A percentile compares a stretch with the other conserved stretches of the same genome.
Conservation (phyloP, 345 rosid genomes). For the Corchorus olitorius region DNA sequence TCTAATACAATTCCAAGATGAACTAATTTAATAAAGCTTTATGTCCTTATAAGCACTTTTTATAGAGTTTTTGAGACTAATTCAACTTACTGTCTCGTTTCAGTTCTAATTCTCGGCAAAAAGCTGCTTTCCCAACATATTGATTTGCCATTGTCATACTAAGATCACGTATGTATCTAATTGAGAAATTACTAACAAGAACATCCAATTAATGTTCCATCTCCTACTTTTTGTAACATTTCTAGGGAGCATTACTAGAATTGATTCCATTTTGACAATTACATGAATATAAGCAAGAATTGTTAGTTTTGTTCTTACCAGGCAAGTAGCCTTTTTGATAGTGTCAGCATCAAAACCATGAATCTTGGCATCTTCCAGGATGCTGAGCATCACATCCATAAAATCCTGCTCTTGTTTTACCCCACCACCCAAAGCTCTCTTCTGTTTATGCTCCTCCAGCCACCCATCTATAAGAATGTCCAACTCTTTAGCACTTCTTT, state of each 20-base stretch:
- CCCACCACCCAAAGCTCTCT: constrained; percentile 10
- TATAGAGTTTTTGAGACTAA: no score
- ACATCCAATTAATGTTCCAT: no score
- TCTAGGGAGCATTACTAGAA: not conserved
- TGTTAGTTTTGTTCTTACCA: constrained; percentile 18
- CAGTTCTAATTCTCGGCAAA: not conserved
- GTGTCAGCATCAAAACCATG: constrained; percentile 31
- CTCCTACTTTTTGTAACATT: no score
- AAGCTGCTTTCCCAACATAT: not conserved
- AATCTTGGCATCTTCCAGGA: constrained; percentile 25
- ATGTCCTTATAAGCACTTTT: no score
- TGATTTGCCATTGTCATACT: not conserved
- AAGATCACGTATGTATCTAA: no score
- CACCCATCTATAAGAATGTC: constrained; percentile 31
- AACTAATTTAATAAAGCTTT: no score
- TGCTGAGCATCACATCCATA: constrained; percentile 39
- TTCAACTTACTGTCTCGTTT: not conserved
- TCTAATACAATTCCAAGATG: not conserved
- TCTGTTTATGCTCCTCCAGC: constrained; percentile 47
- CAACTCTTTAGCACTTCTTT: constrained; percentile 36
- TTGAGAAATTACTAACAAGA: no score
- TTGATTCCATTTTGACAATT: not conserved
- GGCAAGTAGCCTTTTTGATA: constrained; percentile 34
- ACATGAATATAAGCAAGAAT: no score
- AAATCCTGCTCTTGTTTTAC: constrained; percentile 31